These are phyloP conservation scores for Neurospora sublineolata DNA, from an alignment of 495 filamentous ascomycete species.

Conservation along the genomic window DNA sequence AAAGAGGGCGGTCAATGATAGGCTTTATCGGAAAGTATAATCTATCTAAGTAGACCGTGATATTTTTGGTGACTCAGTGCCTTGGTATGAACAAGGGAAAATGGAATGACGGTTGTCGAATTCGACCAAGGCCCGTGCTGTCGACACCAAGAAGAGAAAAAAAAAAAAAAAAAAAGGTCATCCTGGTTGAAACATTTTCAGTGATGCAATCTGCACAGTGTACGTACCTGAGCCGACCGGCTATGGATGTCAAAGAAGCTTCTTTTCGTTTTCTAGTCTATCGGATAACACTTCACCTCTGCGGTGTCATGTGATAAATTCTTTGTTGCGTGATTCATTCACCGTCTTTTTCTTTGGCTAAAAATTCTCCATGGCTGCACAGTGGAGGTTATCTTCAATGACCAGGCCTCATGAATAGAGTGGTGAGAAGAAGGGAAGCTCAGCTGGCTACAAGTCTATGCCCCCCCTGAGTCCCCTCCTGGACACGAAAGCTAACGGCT, in stretches of 20 bases:
- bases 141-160: neutral
- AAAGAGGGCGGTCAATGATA: neutral
- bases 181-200: neutral
- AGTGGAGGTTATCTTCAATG: neutral
- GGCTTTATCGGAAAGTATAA: neutral
- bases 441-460: neutral
- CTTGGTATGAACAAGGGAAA: neutral
- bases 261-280: neutral
- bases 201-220: neutral
- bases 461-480: neutral
- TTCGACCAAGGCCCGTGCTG: neutral
- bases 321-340: neutral
- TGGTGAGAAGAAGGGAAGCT: neutral
- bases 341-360: neutral
- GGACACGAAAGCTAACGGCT: neutral
- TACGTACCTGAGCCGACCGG: neutral
- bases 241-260: neutral
- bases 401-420: neutral
- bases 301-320: neutral
- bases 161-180: neutral
- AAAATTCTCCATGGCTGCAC: neutral
- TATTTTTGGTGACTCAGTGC: neutral
- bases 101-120: neutral
- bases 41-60: neutral
- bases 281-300: neutral